phyloP scores from a whole-genome alignment of 192 early-diverging fungal species.

The Backusella australiensis region DNA sequence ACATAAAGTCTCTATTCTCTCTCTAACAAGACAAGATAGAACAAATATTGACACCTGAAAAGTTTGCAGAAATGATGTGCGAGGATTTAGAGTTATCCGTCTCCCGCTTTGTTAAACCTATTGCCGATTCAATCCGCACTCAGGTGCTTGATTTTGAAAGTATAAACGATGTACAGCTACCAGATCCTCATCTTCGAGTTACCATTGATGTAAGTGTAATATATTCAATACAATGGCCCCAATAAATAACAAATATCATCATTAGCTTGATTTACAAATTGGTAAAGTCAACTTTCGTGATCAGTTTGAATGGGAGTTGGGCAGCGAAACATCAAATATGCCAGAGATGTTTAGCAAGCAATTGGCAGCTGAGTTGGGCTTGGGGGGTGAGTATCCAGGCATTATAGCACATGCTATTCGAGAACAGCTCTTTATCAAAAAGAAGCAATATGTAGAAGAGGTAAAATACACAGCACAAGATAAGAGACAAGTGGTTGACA shows the following conservation, averaged over 20 bases:
- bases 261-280: constrained; percentile 79
- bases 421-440: constrained; percentile 66
- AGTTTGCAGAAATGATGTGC: constrained; percentile 82
- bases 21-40: constrained; percentile 41
- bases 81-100: constrained; percentile 69
- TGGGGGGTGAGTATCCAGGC: constrained; percentile 78
- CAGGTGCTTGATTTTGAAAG: constrained; percentile 62
- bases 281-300: constrained; percentile 81
- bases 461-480: background rate
- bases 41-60: constrained; percentile 73
- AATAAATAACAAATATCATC: too few relatives aligned
- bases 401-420: constrained; percentile 74
- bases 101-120: constrained; percentile 45
- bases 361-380: constrained; percentile 68
- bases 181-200: constrained; percentile 41
- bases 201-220: constrained; percentile 44
- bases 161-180: constrained; percentile 45
- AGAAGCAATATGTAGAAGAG: constrained; percentile 51
- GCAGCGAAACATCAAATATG: constrained; percentile 35
- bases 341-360: constrained; percentile 75
- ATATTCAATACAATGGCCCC: too few relatives aligned
- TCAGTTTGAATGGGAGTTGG: constrained; percentile 90
- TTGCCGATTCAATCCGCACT: constrained; percentile 54
- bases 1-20: background rate
- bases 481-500: background rate